Evolutionary conservation across 176 grass and related monocot species (phyloP).

Genomic region (Chrysopogon serrulatus): DNA sequence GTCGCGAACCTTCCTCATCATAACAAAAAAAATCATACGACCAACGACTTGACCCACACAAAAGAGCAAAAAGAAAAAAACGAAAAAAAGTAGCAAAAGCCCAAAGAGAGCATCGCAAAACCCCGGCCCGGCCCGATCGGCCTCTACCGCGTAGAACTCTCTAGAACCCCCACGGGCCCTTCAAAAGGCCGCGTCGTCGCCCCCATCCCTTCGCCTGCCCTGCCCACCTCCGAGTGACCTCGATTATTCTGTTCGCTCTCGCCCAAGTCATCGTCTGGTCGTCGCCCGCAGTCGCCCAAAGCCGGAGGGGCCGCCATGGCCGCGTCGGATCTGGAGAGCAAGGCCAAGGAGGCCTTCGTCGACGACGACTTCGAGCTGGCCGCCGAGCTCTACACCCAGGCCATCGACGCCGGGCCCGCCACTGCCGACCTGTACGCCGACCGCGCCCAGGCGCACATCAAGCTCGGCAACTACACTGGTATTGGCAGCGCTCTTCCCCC

Average conservation of each 20-base stretch:
- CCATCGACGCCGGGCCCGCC: constrained; percentile 46
- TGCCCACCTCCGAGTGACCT: background rate
- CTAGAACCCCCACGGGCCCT: constrained; percentile 44
- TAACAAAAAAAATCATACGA: background rate
- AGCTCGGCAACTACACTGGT: constrained; percentile 70
- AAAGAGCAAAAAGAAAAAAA: constrained; percentile 20
- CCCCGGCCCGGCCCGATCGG: background rate
- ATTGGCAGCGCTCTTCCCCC: background rate
- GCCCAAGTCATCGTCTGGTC: constrained; percentile 34
- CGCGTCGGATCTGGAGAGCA: constrained; percentile 59
- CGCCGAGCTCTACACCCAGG: constrained; percentile 63
- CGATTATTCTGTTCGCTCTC: background rate
- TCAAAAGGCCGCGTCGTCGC: constrained; percentile 6
- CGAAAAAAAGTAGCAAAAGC: background rate
- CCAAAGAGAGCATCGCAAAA: background rate
- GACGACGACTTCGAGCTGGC: constrained; percentile 77
- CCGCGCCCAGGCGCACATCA: constrained; percentile 68
- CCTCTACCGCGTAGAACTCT: constrained; percentile 3
- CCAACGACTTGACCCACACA: constrained; percentile 20
- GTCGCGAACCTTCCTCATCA: constrained; percentile 8
- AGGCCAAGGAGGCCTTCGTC: constrained; percentile 67
- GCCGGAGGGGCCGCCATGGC: constrained; percentile 27
- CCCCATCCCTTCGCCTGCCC: background rate
- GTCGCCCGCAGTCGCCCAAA: constrained; percentile 21
- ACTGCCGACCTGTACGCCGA: constrained; percentile 62